Evolutionary conservation across 164 flowering plant genomes (phyloP), one percentile per base, ranked within the genome.

Genomic region (Tetrastigma voinierianum): DNA sequence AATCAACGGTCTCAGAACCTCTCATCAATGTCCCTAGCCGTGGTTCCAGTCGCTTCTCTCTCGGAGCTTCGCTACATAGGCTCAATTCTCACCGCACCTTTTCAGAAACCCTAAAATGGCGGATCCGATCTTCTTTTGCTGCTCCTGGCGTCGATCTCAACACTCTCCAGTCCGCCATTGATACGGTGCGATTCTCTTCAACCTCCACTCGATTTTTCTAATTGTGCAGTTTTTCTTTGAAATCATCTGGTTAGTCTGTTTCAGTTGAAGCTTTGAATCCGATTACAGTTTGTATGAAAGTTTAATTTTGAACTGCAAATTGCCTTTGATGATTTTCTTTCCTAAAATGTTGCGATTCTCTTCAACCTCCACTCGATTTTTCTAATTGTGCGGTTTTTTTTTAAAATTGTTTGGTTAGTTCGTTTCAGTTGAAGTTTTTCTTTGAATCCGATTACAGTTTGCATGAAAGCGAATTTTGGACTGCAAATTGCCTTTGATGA

Each of bases 161-260:
- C 56, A 46, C 82, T 43, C 91, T 92, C 23, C 75, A 88, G 70
- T 71, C 94, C 54, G 91, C 98, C 74, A 79, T 92, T 76, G 80
- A 75, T 0, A 82, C 85, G 91, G 98, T 90, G 65, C 23, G 21
- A 10, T 55, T 64, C 8, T 45, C 18, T 16, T 43, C 46, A 14
- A 10, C 15, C 65, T 12, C 10, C 47, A 24, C 51, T 46, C 11
- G 19, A 44, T 64, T 58, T 40, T 13, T 12, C 2, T 11, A 10
- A 9, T 9, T 48, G 57, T n/a, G n/a, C 56, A 15, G 56, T 16
- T 18, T 64, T 64, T n/a, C n/a, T 64, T 61, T 9, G 40, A 32
- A 32, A 32, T 32, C 6, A 7, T 2, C 6, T 32, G 40, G 40
- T 32, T 3, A 32, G 40, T 32, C 6, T 7, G 40, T 32, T 32